Conservation (phyloP, 805 yeast genomes). For the Priceomyces medius region DNA sequence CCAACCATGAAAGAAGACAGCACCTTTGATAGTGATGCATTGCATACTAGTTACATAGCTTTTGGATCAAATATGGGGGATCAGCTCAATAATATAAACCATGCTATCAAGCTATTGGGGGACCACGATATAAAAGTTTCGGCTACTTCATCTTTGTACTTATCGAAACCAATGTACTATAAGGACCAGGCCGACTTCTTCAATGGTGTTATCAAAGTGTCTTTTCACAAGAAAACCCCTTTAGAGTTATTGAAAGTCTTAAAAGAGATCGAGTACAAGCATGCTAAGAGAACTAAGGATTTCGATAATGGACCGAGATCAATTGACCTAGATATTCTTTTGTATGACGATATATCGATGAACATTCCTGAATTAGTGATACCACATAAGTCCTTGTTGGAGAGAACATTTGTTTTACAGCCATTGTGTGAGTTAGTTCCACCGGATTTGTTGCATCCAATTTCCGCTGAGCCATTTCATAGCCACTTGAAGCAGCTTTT, state of each 20-base stretch:
- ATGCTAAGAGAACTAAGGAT: constrained; percentile 67
- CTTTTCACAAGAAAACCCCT: constrained; percentile 61
- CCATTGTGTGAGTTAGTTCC: constrained; percentile 83
- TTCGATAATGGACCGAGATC: constrained; percentile 90
- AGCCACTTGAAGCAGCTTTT: constrained; percentile 60
- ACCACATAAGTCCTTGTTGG: constrained; percentile 88
- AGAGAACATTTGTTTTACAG: constrained; percentile 83
- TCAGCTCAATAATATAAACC: constrained; percentile 57
- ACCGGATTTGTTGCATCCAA: constrained; percentile 71
- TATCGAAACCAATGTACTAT: constrained; percentile 91
- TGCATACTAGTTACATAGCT: constrained; percentile 69
- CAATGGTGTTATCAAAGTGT: constrained; percentile 75
- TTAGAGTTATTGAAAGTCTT: constrained; percentile 56
- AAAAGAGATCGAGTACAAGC: constrained; percentile 76
- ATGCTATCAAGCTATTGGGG: constrained; percentile 51
- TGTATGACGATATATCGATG: constrained; percentile 61
- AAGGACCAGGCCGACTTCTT: constrained; percentile 75
- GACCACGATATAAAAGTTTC: constrained; percentile 44
- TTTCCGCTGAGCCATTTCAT: constrained; percentile 78
- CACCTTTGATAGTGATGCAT: constrained; percentile 5
- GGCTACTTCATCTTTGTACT: constrained; percentile 74
- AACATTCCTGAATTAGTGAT: constrained; percentile 61
- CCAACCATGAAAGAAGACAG: constrained; percentile 25
- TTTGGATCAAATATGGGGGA: constrained; percentile 89
- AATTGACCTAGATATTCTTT: constrained; percentile 83